Base-by-base conservation (phyloP, 2,329 filamentous ascomycete species). In the Colletotrichum phormii region DNA sequence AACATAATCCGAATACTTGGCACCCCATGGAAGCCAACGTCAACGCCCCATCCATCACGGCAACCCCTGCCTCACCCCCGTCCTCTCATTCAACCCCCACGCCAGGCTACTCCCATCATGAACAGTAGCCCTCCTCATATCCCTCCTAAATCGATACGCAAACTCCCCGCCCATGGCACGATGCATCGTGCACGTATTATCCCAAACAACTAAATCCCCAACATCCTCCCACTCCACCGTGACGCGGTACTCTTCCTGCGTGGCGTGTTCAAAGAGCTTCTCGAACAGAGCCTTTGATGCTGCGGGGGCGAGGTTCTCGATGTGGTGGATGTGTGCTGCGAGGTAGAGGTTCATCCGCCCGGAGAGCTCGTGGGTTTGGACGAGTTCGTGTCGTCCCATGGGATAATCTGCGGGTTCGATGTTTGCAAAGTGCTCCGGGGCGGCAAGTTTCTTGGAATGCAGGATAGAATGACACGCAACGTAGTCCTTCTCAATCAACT, bases 171-270 rank as follows among this genome's bases (percentile, higher is more conserved):
- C 80, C 15, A 33, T 18, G 54, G 54, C 54, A 6, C 88, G 80
- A 78, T 91, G 89, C 83, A 90, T 84, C 15, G 88, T 86, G 59
- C 83, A 85, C 0, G 86, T 86, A 77, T 91, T 91, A 75, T 91
- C 89, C 89, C 89, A 91, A 12, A 89, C 82, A 11, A 90, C 77
- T 72, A 90, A 62, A 76, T 91, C 89, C 0, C 86, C 84, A 0
- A 79, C 75, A 11, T 84, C 77, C 31, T 85, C 74, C 88, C 88
- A 91, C 57, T 81, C 77, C 4, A 89, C 81, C 9, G 79, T 81
- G 12, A 86, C 69, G 0, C 82, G 77, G 75, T 88, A 87, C 76
- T 86, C 85, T 0, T 82, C 77, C 79, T 87, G 84, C 13, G 83
- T 85, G 0, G 82, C 84, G 77, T 89, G 87, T 3, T 77, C 76